Evolutionary conservation across 2,329 filamentous ascomycete genomes (phyloP).

Genomic region (Diatrype stigma): DNA sequence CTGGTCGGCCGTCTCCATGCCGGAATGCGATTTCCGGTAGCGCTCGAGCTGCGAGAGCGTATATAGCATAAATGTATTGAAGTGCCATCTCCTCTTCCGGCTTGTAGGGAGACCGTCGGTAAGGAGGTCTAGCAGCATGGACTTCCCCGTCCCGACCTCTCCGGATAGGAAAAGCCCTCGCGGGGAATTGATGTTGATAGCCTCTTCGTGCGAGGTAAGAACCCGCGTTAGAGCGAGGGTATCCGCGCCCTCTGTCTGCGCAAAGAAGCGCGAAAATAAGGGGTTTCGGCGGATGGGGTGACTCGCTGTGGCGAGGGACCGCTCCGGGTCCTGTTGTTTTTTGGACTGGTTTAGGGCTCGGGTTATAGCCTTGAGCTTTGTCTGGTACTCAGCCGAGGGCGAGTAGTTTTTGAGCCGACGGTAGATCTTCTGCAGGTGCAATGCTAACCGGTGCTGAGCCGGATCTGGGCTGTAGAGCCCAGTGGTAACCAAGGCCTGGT

Average conservation of each 20-base stretch:
- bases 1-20: conserved; percentile 19
- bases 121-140: conserved; percentile 80
- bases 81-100: conserved; percentile 75
- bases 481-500: conserved; percentile 65
- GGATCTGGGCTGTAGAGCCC: conserved; percentile 65
- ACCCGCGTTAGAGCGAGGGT: conserved; percentile 62
- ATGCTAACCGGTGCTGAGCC: conserved; percentile 67
- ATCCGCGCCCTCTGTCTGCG: conserved; percentile 50
- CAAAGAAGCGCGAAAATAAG: conserved; percentile 56
- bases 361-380: conserved; percentile 59
- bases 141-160: conserved; percentile 79
- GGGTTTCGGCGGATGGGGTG: conserved; percentile 57
- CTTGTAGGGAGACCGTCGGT: conserved; percentile 70
- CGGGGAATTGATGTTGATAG: conserved; percentile 67
- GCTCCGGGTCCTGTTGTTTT: conserved; percentile 26
- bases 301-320: conserved; percentile 43
- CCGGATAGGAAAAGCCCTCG: conserved; percentile 73
- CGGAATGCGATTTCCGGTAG: conserved; percentile 43
- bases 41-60: conserved; percentile 68
- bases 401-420: conserved; percentile 73
- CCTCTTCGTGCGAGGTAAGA: conserved; percentile 67
- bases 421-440: conserved; percentile 76
- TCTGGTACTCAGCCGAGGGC: conserved; percentile 64
- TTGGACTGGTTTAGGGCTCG: conserved; percentile 36
- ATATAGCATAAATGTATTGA: conserved; percentile 83